These are phyloP conservation scores for Perkinsus olseni DNA, from an alignment of 169 alveolate species.

Conservation along the genomic window DNA sequence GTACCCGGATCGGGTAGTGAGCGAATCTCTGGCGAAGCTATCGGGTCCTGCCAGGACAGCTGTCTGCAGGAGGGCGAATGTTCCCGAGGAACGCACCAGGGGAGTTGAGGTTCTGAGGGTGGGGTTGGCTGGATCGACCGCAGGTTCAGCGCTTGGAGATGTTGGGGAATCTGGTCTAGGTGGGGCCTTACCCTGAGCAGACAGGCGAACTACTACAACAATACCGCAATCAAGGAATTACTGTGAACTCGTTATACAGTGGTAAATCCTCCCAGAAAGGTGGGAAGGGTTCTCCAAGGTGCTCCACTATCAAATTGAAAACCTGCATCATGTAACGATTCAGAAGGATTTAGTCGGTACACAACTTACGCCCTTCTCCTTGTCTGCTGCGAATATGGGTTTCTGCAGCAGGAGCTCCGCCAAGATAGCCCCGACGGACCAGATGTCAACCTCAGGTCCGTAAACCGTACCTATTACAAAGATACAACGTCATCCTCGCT, in stretches of 20 bases:
- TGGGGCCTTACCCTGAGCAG: background rate
- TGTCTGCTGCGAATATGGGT: constrained; percentile 63
- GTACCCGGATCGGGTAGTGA: background rate
- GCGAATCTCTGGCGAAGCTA: background rate
- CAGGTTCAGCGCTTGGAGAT: background rate
- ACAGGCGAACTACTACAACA: background rate
- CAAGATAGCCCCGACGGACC: constrained; percentile 80
- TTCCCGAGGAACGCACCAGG: background rate
- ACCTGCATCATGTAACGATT: background rate
- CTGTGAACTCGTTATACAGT: background rate
- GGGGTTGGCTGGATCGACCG: background rate
- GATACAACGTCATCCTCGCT: background rate
- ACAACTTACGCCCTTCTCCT: constrained; percentile 53
- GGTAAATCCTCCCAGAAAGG: background rate
- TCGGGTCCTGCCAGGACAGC: background rate
- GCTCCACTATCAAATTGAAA: background rate
- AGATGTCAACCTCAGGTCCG: constrained; percentile 67
- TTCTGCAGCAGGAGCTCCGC: constrained; percentile 66
- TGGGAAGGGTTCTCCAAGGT: background rate
- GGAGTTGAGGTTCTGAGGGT: background rate
- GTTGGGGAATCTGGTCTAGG: background rate
- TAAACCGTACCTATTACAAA: constrained; percentile 25
- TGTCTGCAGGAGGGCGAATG: background rate
- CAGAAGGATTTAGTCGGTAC: background rate
- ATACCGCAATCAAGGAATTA: background rate